Evolutionary conservation across 2,329 filamentous ascomycete species (phyloP), one percentile per base, ranked within the genome.

Genomic region (Talaromyces amestolkiae): DNA sequence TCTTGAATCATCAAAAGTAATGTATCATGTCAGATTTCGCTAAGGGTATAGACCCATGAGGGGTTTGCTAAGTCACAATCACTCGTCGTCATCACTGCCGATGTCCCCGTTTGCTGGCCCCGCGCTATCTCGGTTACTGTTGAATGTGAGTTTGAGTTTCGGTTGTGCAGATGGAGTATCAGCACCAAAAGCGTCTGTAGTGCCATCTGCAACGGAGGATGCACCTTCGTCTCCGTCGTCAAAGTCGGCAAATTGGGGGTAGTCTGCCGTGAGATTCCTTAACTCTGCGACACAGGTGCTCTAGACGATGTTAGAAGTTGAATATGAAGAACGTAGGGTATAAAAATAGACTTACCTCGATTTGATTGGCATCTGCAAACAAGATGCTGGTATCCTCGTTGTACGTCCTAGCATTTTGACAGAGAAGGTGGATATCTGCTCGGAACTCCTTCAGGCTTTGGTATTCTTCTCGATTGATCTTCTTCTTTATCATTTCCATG

Each of bases 381-480:
- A 99, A 85, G 72, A 96, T 83, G 78, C 93, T 97, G 65, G 90
- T 91, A 75, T 98, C 95, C 79, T 99, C 96, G 74, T 99, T 99
- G 83, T 96, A 99, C 2, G 91, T 95, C 76, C 92, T 87, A 70
- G 94, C 97, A 78, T 99, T 99, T 75, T 86, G 88, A 77, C 93
- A 95, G 78, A 99, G 86, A 68, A 94, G 81, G 60, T 88, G 87
- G 68, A 99, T 89, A 74, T 99, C 96, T 70, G 86, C 87, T 64
- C 88, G 86, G 84, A 99, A 87, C 71, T 93, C 91, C 74, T 86
- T 88, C 67, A 97, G 80, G 73, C 86, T 90, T 71, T 87, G 87
- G 78, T 99, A 99, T 75, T 97, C 92, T 74, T 96, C 92, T 79
- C 92, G 94, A 82, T 97, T 97, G 81, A 99, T 97, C 83, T 92